Base-by-base conservation (phyloP, 2,329 filamentous ascomycete species). In the Ampelomyces quisqualis region DNA sequence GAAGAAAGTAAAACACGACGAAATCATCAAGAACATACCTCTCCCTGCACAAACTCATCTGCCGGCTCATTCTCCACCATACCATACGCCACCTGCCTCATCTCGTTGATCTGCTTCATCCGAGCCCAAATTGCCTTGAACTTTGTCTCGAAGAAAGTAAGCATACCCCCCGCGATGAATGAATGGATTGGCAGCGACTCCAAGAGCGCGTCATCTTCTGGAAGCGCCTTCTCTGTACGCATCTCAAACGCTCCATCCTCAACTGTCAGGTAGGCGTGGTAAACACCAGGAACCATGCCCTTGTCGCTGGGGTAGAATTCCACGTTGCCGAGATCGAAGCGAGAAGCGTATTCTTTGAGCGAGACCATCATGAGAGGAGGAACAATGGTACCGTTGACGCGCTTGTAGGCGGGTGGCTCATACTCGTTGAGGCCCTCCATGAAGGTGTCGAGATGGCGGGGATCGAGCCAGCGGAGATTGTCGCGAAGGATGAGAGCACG, bases 301-400 rank as follows among this genome's bases (percentile, higher is more conserved):
- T 24, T 15, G 21, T 6, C 32, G 7, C 23, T 26, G 14, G 35
- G 39, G 7, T 53, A 47, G 18, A 61, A 58, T 13, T 43, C 30
- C 0, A 67, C 59, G 18, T 67, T 67, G 10, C 63, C 62, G 2
- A 67, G 35, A 18, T 65, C 59, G 35, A 58, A 59, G 7, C 24
- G 41, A 5, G 42, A 54, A 1, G 58, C 60, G 7, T 30, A 33
- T 7, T 52, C 38, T 24, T 57, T 60, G 21, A 65, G 41, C 2
- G 40, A 52, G 17, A 60, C 57, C 7, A 57, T 36, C 2, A 24
- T 23, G 4, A 62, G 49, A 4, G 46, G 39, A n/a, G 63, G 63
- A 3, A 39, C 31, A 14, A 62, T 40, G 10, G 24, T 37, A 7
- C 52, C 51, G 13, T 60, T 54, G n/a, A 58, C 19, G 8, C 42